Evolutionary conservation across 1,284 basidiomycete species (phyloP).

Genomic region (Malassezia globosa): DNA sequence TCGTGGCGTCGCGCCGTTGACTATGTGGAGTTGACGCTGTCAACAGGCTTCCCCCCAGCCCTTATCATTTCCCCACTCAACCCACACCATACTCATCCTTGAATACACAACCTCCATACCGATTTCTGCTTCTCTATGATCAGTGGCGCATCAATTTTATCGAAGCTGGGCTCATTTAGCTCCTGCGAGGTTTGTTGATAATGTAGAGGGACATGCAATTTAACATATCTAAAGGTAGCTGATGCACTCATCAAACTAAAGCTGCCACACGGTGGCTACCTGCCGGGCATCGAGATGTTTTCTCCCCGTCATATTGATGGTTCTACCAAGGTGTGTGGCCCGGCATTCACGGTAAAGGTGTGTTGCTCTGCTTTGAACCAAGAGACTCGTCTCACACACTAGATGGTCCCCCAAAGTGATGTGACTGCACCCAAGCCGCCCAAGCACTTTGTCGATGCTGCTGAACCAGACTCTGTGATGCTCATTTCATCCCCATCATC

Average conservation of each 20-base stretch:
- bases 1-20: too few species aligned
- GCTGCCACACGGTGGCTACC: constrained; percentile 62
- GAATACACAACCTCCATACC: too few species aligned
- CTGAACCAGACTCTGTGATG: constrained; percentile 58
- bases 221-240: constrained; percentile 57
- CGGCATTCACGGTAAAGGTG: constrained; percentile 73
- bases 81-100: too few species aligned
- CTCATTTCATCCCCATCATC: constrained; percentile 63
- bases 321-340: constrained; percentile 52
- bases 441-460: constrained; percentile 74
- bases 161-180: constrained; percentile 7
- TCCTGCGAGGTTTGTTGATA: constrained; percentile 10
- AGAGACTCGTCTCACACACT: too few species aligned
- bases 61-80: too few species aligned
- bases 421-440: constrained; percentile 58
- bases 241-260: constrained; percentile 81
- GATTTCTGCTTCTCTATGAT: too few species aligned
- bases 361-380: constrained; percentile 7
- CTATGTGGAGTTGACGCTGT: too few species aligned
- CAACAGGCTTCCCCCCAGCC: too few species aligned
- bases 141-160: not conserved
- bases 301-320: constrained; percentile 48
- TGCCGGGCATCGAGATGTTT: constrained; percentile 64
- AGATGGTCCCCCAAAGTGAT: constrained; percentile 62
- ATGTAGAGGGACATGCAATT: too few species aligned